Base-by-base conservation (phyloP, 1,139 yeast species). In the Pichia sp. region DNA sequence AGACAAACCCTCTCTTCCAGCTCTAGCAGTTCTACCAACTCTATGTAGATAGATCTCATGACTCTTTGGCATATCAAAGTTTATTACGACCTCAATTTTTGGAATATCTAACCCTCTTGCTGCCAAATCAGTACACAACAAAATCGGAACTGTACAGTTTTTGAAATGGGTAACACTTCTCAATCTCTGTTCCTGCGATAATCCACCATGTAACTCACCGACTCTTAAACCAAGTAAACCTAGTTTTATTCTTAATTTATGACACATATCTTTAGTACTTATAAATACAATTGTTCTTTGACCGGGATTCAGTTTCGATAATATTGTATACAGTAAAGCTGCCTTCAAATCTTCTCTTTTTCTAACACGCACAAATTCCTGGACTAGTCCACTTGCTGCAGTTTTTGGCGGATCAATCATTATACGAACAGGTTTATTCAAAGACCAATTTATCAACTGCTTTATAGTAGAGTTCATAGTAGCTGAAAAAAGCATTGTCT, bases 71-170 rank as follows among this genome's bases (percentile, higher is more conserved):
- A 93, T 86, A 59, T 93, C 98, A 61, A 73, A 93, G 63, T 91
- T 91, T 56, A 91, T 74, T 41, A 91, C 98, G 46, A 83, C 79
- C 61, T 88, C 97, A 61, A 91, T 88, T 66, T 89, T 89, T 48
- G 97, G 97, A 59, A 91, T 91, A 83, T 91, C 99, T 60, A 91
- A 74, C 72, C 99, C 99, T 76, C 99, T 85, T 23, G 98, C 91
- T 0, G 98, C 98, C 61, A 91, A 75, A 72, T 93, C 99, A 1
- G 99, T 93, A 78, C 97, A 91, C 33, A 91, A 72, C 49, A 91
- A 70, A 12, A 91, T 80, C 3, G 97, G 95, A 23, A 86, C 95
- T 12, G 77, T 76, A 53, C 86, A 69, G 51, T 76, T 79, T 55
- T 84, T 85, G 67, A 91, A 91, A 48, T 79, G 83, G 14, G 79